Conservation (phyloP, 2,329 filamentous ascomycete species). For the Alternaria ventricosa region DNA sequence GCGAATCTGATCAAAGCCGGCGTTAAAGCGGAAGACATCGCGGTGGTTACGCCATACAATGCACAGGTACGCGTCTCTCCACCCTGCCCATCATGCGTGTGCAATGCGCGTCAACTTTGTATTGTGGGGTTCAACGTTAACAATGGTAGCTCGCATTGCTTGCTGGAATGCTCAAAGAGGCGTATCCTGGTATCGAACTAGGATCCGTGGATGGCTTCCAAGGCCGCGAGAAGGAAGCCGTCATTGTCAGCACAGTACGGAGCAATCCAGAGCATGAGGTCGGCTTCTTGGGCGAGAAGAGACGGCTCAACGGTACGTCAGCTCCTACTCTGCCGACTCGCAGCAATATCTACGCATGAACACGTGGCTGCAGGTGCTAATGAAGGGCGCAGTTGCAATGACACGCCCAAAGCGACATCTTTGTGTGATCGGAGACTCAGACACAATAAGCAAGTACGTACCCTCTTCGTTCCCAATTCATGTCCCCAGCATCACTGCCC, state of each 20-base stretch:
- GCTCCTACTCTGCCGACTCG: slow-evolving; percentile 3
- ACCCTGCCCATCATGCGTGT: slow-evolving; percentile 11
- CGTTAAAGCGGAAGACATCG: slow-evolving; percentile 82
- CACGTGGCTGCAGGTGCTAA: slow-evolving; percentile 5
- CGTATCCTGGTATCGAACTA: slow-evolving; percentile 85
- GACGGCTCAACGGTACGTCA: slow-evolving; percentile 82
- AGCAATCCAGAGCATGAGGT: slow-evolving; percentile 89
- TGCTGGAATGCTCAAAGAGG: slow-evolving; percentile 76
- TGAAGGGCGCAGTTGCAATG: slow-evolving; percentile 77
- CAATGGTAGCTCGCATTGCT: slow-evolving; percentile 72
- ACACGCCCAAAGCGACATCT: slow-evolving; percentile 90
- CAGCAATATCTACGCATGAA: background rate
- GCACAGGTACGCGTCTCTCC: slow-evolving; percentile 67
- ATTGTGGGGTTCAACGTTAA: slow-evolving; percentile 9
- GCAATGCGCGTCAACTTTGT: slow-evolving; percentile 6
- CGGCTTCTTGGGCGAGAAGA: slow-evolving; percentile 90
- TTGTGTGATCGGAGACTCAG: slow-evolving; percentile 90
- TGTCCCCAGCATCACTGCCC: background rate
- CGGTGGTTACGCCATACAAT: slow-evolving; percentile 95
- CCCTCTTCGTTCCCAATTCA: slow-evolving; percentile 3
- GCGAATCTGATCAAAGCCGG: slow-evolving; percentile 77
- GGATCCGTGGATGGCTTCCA: slow-evolving; percentile 98
- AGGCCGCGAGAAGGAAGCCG: slow-evolving; percentile 93
- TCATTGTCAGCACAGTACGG: slow-evolving; percentile 90
- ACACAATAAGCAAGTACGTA: slow-evolving; percentile 84